Base-by-base conservation (phyloP, 176 grass and related monocot genomes). In the Ensete glaucum region DNA sequence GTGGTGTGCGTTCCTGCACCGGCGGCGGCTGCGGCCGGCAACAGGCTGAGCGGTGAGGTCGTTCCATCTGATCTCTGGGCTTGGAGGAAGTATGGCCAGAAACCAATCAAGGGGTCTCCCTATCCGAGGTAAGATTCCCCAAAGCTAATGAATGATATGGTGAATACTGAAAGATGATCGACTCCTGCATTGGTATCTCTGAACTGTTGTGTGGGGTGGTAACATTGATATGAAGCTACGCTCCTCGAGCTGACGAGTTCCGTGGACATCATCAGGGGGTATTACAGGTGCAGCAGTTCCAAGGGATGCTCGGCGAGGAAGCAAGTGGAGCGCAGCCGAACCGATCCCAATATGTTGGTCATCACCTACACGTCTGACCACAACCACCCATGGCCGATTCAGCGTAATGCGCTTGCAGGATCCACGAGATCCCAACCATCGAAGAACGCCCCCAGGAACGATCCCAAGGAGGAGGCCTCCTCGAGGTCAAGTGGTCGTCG, bases 71-170 rank as follows among this genome's bases (percentile, higher is more conserved):
- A 99, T 87, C 95, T 99, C 34, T 99, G 95, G 95, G 95, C 95
- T 84, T 99, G 95, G 95, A 99, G 95, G 82, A 99, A 99, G 81
- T 99, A 99, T 81, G 95, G 95, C 59, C 95, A 99, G 69, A 99
- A 99, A 73, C 95, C 95, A 71, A 99, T 99, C 82, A 99, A 99
- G 78, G 95, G 95, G 64, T 99, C 95, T 57, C 95, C 95, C 25
- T 89, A 94, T 76, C 95, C 95, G 84, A 99, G 95, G 95, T 91
- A 64, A 43, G 34, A 43, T 43, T 43, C 34, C 34, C 34, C 34
- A 43, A 0, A 65, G 1, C 57, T 60, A 60, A 8, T n/a, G n/a
- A n/a, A n/a, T n/a, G n/a, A n/a, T n/a, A 1, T 20, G 17, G 57
- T 17, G n/a, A 60, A 60, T 60, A 21, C 17, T 60, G n/a, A 21